Evolutionary conservation across 345 rosid genomes (phyloP), one percentile per base, ranked within the genome.

Genomic region (Gossypioides kirkii): DNA sequence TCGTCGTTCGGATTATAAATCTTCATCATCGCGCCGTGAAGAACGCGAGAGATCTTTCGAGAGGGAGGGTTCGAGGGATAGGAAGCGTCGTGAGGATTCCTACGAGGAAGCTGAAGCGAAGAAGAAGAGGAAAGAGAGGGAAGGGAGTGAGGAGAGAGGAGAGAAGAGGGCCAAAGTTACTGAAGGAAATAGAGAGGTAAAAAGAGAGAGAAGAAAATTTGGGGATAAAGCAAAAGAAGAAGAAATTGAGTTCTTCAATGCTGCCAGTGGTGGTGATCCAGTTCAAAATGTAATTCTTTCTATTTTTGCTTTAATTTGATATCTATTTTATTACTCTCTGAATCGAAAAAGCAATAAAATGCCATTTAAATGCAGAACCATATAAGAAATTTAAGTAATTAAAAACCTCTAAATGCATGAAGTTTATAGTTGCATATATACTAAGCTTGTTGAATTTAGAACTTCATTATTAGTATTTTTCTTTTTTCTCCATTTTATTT

Each of bases 1-100:
- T 77, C 90, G 80, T 26, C 82, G 90, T 41, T 87, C 88, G 71
- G 85, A 86, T 53, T 84, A 78, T 72, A 86, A 82, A 71, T 82
- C 82, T 3, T 76, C 83, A 18, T 78, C 82, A 8, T 76, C 81
- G 13, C 82, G 70, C 77, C 87, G 78, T 20, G 87, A 82, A 20
- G 87, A 82, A 26, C 76, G 73, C 28, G 80, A 79, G 73, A 72
- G 74, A 65, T 75, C 82, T 46, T 45, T 68, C 76, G 86, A 82
- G 60, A 54, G 70, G 60, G 75, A 73, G 53, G 75, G 80, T 74
- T 84, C 87, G 42, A 71, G 65, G 8, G 79, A 78, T 69, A 76
- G 74, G 32, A 66, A 69, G 74, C 76, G 76, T 54, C 61, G 79
- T 17, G 91, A 83, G 79, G 71, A 47, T 4, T 72, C 85, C 0